phyloP scores from a whole-genome alignment of 2,329 filamentous ascomycete species.

The Fulvia fulva region DNA sequence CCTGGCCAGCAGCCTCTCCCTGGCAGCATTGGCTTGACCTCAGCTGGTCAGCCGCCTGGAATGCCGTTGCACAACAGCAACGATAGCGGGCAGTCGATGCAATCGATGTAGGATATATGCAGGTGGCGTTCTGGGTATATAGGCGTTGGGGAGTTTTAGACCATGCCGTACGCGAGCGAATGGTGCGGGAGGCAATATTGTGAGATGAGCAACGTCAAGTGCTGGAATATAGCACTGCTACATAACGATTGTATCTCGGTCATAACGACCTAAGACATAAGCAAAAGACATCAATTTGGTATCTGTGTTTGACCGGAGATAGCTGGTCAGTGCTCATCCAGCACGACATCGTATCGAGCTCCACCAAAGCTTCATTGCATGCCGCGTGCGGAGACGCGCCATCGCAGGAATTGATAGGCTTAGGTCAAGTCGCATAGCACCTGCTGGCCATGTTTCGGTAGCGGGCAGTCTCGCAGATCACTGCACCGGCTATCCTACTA shows the following conservation, averaged over 20 bases:
- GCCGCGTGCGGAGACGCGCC: neutral
- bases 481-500: neutral
- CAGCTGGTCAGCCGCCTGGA: constrained; percentile 18
- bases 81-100: constrained; percentile 15
- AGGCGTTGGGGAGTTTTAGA: neutral
- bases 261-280: neutral
- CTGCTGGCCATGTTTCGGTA: neutral
- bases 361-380: neutral
- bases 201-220: neutral
- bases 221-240: neutral
- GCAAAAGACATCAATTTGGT: neutral
- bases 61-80: constrained; percentile 23
- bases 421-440: neutral
- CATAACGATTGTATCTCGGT: neutral
- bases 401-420: neutral
- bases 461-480: neutral
- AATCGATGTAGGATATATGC: constrained; percentile 8
- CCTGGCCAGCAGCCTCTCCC: constrained; percentile 13
- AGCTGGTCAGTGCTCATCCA: neutral
- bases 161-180: constrained; percentile 12
- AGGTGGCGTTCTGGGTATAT: neutral
- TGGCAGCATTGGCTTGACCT: constrained; percentile 14
- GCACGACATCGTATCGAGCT: neutral
- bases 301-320: neutral
- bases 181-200: neutral